Conservation (phyloP, 768 basidiomycete species). For the Strobilomyces confusus region DNA sequence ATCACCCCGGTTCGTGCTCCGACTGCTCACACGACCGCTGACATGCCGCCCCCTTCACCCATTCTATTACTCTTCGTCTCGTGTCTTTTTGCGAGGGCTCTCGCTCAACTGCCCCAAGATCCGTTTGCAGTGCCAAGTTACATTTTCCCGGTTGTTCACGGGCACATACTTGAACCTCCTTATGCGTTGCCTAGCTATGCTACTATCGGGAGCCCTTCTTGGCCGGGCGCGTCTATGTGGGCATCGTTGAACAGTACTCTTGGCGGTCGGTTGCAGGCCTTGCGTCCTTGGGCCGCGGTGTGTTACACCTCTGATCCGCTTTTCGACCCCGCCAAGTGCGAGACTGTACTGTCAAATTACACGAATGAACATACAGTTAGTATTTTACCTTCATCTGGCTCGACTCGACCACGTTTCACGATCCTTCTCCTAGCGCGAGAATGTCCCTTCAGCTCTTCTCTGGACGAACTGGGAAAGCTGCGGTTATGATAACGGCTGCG, state of each 20-base stretch:
- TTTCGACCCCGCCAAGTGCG: background rate
- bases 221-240: background rate
- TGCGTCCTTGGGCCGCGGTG: background rate
- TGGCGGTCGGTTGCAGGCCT: background rate
- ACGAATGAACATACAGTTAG: background rate
- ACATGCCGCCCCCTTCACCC: background rate
- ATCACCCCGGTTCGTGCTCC: too few relatives aligned
- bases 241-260: background rate
- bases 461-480: constrained; percentile 23
- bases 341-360: background rate
- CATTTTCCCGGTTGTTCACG: background rate
- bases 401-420: background rate
- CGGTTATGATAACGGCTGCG: constrained; percentile 11
- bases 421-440: constrained; percentile 9
- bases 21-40: too few relatives aligned
- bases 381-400: background rate
- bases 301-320: background rate
- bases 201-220: background rate
- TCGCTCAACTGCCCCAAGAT: background rate
- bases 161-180: background rate
- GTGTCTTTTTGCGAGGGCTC: background rate
- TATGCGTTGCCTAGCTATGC: background rate
- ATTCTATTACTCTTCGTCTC: background rate
- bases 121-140: background rate
- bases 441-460: constrained; percentile 12